Evolutionary conservation across 2,329 filamentous ascomycete species (phyloP), one percentile per base, ranked within the genome.

Genomic region (Penicillium sp.): DNA sequence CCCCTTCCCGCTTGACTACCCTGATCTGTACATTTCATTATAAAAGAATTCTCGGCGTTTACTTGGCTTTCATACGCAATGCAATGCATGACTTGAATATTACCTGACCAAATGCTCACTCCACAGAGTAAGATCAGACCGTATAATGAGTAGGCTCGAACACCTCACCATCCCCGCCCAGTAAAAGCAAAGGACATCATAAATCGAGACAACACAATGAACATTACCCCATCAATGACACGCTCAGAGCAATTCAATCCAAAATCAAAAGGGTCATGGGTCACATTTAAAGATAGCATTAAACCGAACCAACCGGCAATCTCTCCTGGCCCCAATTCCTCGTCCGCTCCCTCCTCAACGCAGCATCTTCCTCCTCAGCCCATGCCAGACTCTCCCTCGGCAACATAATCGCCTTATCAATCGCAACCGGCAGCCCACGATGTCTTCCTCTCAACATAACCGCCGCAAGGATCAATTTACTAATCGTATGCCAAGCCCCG

Each of bases 371-470:
- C 58, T 79, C 78, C 58, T 79, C 77, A 0, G 76, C 77, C 75
- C 75, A 78, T 4, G 73, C 75, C 40, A 78, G 70, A 16, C 70
- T 72, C 63, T 79, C 76, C 62, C 67, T 74, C 0, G 78, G 78
- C 45, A 80, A 60, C 70, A 79, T 75, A 33, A 79, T 65, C 3
- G 84, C 84, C 49, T 82, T 78, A 66, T 87, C 85, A 61, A 87
- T 74, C 3, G 83, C 82, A 35, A 85, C 83, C 0, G 84, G 84
- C 33, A 87, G 66, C 1, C 83, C 84, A n/a, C 85, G 76, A 71
- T 87, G 84, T 0, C 85, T 73, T 0, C 84, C 85, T 7, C 84
- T 73, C 35, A 88, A 69, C 76, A 86, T 86, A 13, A 88, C 84
- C 3, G 82, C 77, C 52, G 83, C 81, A 59, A 88, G 72, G 22